Percentiles rank a stretch among this genome's conserved stretches.
Evolutionary conservation across 2,329 filamentous ascomycete species (phyloP).

Genomic region (Xylariaceae sp.): DNA sequence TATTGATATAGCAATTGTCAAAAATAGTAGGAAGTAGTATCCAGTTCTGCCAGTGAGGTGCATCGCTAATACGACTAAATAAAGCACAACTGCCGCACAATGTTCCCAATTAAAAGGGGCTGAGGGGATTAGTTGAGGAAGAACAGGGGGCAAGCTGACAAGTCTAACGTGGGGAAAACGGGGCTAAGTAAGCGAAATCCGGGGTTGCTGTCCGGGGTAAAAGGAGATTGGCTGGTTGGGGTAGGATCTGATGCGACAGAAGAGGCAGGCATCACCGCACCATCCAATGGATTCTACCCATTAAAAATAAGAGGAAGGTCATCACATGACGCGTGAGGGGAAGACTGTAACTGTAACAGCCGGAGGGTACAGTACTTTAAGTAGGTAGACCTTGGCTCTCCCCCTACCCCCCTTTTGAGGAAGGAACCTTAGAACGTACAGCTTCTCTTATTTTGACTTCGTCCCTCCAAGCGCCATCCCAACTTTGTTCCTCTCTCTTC

Average conservation of each 20-base stretch:
- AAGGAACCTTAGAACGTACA: constrained; percentile 5
- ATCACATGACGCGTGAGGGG: constrained; percentile 29
- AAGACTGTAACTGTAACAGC: constrained; percentile 2
- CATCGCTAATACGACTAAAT: no score
- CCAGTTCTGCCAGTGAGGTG: no score
- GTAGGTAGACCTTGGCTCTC: no score
- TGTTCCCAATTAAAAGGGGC: neutral
- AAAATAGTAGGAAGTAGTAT: no score
- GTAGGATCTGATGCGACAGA: neutral
- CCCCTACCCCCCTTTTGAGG: no score
- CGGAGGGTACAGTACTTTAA: neutral
- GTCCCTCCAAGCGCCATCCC: neutral
- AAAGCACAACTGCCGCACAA: no score
- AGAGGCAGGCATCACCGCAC: neutral
- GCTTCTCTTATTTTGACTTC: constrained; percentile 23
- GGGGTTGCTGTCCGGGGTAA: neutral
- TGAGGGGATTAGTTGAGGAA: neutral
- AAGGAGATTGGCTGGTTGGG: neutral
- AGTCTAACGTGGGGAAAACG: neutral
- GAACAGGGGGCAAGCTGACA: neutral
- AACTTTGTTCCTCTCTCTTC: constrained; percentile 1
- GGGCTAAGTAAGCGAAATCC: neutral
- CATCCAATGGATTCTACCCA: neutral
- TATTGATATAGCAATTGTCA: no score
- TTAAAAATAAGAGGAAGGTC: constrained; percentile 17